Conservation (phyloP, 164 flowering plant species). For the Piper betle region DNA sequence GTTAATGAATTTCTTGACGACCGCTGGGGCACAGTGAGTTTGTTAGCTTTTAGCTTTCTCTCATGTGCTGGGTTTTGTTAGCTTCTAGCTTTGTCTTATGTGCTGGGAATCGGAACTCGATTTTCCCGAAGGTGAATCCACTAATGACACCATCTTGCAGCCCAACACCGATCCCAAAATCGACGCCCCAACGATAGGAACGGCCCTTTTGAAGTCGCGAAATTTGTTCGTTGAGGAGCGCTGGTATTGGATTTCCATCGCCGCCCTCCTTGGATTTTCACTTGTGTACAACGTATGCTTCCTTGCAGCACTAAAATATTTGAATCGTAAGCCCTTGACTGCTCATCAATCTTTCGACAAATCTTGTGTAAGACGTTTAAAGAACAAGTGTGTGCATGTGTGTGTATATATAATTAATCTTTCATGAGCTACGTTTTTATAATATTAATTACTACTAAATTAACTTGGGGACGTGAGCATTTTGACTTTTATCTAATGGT, state of each 20-base stretch:
- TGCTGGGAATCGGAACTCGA: too few species aligned
- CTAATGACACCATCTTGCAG: too few species aligned
- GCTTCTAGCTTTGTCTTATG: not conserved
- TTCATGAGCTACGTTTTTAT: too few species aligned
- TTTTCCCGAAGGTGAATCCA: too few species aligned
- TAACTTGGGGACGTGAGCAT: too few species aligned
- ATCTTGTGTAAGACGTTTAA: not conserved
- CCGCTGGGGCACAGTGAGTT: slow-evolving; percentile 30
- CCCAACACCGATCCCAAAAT: slow-evolving; percentile 18
- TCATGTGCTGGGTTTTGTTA: not conserved
- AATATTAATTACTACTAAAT: too few species aligned
- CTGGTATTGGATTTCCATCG: slow-evolving; percentile 54
- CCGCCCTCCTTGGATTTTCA: slow-evolving; percentile 37
- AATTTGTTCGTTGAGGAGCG: slow-evolving; percentile 32
- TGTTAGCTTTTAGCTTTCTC: not conserved
- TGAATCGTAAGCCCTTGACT: slow-evolving; percentile 27
- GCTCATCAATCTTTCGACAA: not conserved
- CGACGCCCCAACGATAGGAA: slow-evolving; percentile 35
- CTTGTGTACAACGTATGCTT: slow-evolving; percentile 41
- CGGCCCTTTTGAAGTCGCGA: slow-evolving; percentile 32
- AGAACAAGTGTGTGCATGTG: too few species aligned
- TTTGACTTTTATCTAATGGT: too few species aligned
- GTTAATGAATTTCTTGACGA: slow-evolving; percentile 46
- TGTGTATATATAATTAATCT: too few species aligned
- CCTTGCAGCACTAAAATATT: slow-evolving; percentile 33